These are phyloP conservation scores for Mrakia frigida DNA, from an alignment of 768 basidiomycete genomes.

Conservation along the genomic window DNA sequence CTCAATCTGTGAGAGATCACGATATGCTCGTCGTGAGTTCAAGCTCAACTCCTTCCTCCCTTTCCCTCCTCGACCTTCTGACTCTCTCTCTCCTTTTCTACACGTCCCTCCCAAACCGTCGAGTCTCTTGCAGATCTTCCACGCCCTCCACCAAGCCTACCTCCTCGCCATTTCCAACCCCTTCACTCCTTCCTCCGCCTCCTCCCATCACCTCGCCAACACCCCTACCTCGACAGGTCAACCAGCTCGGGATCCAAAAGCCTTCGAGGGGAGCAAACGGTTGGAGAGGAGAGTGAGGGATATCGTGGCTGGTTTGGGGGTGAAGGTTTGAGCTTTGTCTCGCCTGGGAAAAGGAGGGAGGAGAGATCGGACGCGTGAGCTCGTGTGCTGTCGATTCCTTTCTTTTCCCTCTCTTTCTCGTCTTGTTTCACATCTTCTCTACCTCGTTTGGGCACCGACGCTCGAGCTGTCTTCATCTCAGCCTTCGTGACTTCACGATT, in stretches of 20 bases:
- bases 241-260: slow-evolving; percentile 1
- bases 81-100: not conserved
- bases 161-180: slow-evolving; percentile 32
- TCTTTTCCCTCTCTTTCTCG: not conserved
- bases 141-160: slow-evolving; percentile 32
- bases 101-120: not conserved
- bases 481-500: no score
- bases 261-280: slow-evolving; percentile 21
- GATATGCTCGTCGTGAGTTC: slow-evolving; percentile 29
- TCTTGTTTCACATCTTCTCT: not conserved
- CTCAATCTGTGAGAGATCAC: slow-evolving; percentile 9
- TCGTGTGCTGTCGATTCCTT: not conserved
- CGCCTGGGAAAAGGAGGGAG: no score
- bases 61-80: not conserved
- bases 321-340: not conserved
- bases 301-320: slow-evolving; percentile 6
- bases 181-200: slow-evolving; percentile 21
- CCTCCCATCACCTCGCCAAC: slow-evolving; percentile 8
- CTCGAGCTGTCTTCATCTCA: no score
- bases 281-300: slow-evolving; percentile 20
- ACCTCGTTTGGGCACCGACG: not conserved
- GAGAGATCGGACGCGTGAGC: not conserved
- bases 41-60: not conserved
- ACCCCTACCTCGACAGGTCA: not conserved
- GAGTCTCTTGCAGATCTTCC: slow-evolving; percentile 23